Percentiles rank a stretch among this genome's conserved stretches.
phyloP scores from a whole-genome alignment of 768 basidiomycete genomes.

The Amyloporia xantha region DNA sequence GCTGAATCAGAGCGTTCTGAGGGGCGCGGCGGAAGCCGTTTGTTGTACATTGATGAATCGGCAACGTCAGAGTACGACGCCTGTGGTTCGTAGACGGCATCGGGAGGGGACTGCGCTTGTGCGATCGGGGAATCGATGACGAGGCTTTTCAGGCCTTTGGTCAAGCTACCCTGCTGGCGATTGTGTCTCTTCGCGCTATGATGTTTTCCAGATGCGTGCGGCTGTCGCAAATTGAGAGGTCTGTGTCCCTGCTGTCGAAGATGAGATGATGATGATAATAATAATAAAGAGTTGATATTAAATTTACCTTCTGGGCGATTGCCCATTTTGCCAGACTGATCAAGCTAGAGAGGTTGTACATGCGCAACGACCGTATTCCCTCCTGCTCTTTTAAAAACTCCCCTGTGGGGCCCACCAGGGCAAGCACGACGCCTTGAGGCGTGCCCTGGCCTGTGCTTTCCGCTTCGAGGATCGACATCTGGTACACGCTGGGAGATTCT shows the following conservation, averaged over 20 bases:
- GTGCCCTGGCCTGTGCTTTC: constrained; percentile 48
- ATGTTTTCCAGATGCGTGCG: constrained; percentile 26
- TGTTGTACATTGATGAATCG: constrained; percentile 5
- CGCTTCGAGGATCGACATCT: constrained; percentile 68
- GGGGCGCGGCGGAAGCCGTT: constrained; percentile 8
- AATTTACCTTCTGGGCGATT: constrained; percentile 62
- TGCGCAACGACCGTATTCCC: constrained; percentile 51
- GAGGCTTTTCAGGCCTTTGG: constrained; percentile 57
- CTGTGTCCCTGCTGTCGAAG: constrained; percentile 40
- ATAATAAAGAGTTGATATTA: too few species aligned
- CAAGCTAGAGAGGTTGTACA: constrained; percentile 79
- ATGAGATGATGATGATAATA: not conserved
- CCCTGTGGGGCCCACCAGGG: constrained; percentile 59
- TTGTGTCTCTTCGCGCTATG: constrained; percentile 35
- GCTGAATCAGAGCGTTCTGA: constrained; percentile 10
- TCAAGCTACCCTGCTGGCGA: constrained; percentile 49
- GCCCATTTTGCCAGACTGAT: constrained; percentile 72
- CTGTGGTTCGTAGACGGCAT: constrained; percentile 22
- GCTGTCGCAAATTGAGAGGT: constrained; percentile 53
- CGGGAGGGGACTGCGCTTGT: constrained; percentile 16
- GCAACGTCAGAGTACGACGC: constrained; percentile 13
- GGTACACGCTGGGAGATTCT: constrained; percentile 49
- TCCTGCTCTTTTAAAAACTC: constrained; percentile 52
- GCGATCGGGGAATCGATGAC: constrained; percentile 35
- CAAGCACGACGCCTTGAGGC: constrained; percentile 71